Evolutionary conservation across 306 rosid species (phyloP).

Genomic region (Medicago ruthenica): DNA sequence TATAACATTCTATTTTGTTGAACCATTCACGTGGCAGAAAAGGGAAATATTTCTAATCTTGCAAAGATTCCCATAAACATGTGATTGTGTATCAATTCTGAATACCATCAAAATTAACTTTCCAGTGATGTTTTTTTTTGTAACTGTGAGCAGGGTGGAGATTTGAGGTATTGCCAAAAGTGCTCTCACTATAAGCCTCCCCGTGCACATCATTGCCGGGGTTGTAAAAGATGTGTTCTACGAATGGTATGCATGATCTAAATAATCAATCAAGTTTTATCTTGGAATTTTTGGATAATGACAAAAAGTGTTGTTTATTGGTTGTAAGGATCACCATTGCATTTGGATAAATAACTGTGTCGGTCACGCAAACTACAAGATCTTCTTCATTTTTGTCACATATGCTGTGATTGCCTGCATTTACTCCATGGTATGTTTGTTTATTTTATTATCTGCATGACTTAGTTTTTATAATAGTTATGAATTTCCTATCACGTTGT

Average conservation of each 20-base stretch:
- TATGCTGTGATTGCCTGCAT: constrained; percentile 85
- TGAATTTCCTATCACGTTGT: constrained; percentile 15
- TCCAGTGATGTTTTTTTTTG: constrained; percentile 34
- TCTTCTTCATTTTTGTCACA: constrained; percentile 78
- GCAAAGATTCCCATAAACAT: constrained; percentile 24
- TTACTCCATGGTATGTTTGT: constrained; percentile 85
- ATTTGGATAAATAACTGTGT: constrained; percentile 97
- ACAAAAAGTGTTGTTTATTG: constrained; percentile 50
- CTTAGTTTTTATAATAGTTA: constrained; percentile 30
- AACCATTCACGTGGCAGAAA: constrained; percentile 23
- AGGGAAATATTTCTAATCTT: constrained; percentile 28
- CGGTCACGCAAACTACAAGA: constrained; percentile 93
- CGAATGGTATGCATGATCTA: constrained; percentile 79
- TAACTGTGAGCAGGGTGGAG: constrained; percentile 78
- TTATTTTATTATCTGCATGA: constrained; percentile 27
- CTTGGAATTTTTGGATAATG: constrained; percentile 41
- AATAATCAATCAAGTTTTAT: constrained; percentile 32
- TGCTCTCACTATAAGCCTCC: constrained; percentile 96
- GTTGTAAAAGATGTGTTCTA: constrained; percentile 92
- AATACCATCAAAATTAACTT: constrained; percentile 24
- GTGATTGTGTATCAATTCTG: constrained; percentile 26
- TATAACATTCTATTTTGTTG: constrained; percentile 19
- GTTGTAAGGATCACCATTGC: constrained; percentile 96
- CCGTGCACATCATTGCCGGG: constrained; percentile 98
- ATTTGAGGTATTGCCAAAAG: constrained; percentile 94